These are phyloP conservation scores for Tetraselmis chui DNA, from an alignment of 139 green algal genomes.

Conservation along the genomic window DNA sequence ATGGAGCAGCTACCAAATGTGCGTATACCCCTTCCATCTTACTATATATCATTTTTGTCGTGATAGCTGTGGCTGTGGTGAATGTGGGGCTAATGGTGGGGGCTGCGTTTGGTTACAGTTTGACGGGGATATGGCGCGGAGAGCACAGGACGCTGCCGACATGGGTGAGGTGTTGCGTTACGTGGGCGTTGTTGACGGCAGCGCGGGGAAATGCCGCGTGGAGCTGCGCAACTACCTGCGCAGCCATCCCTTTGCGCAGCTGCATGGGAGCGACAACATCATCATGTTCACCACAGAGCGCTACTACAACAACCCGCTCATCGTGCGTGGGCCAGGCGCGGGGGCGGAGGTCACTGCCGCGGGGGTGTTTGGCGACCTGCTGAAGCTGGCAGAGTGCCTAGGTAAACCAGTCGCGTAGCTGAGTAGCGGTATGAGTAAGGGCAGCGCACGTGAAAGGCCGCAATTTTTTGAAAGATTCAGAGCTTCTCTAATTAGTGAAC, in stretches of 20 bases:
- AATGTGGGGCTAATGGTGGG: no score
- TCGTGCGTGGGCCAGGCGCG: constrained; percentile 80
- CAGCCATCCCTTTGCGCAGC: constrained; percentile 76
- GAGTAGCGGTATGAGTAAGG: no score
- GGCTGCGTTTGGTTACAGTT: no score
- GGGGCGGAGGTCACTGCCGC: constrained; percentile 86
- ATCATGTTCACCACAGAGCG: constrained; percentile 75
- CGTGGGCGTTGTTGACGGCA: constrained; percentile 78
- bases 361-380: constrained; percentile 85
- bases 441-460: no score
- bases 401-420: constrained; percentile 9
- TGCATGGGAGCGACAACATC: constrained; percentile 87
- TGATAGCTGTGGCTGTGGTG: no score
- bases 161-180: constrained; percentile 77
- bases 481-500: no score
- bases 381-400: constrained; percentile 55
- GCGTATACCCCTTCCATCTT: no score
- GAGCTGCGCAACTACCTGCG: constrained; percentile 45
- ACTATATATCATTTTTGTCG: no score
- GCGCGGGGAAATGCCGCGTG: constrained; percentile 47
- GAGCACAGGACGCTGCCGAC: constrained; percentile 51
- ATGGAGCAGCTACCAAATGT: constrained; percentile 70
- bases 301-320: constrained; percentile 65
- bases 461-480: no score
- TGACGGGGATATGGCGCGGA: constrained; percentile 66